These are phyloP conservation scores for Cutaneotrichosporon daszewskae DNA, from an alignment of 1,284 basidiomycete species.

Conservation along the genomic window DNA sequence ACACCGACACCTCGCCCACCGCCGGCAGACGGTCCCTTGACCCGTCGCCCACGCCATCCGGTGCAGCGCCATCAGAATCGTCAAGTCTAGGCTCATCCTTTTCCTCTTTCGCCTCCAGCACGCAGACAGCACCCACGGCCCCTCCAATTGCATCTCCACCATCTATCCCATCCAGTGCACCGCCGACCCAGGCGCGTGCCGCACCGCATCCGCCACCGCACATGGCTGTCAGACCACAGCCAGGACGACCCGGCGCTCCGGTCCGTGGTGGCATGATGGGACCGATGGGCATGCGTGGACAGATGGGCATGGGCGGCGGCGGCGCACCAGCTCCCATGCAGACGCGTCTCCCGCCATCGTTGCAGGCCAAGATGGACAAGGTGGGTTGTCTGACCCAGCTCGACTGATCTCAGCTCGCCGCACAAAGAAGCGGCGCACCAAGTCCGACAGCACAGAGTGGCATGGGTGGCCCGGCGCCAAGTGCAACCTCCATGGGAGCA, in stretches of 20 bases:
- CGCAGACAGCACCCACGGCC: too few species aligned
- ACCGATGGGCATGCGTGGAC: constrained; percentile 21
- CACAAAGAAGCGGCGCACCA: constrained; percentile 12
- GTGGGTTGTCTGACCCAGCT: constrained; percentile 24
- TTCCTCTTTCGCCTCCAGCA: too few species aligned
- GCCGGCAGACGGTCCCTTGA: too few species aligned
- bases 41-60: too few species aligned
- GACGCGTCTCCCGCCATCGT: constrained; percentile 63
- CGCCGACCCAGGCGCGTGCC: too few species aligned
- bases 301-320: constrained; percentile 36
- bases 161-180: too few species aligned
- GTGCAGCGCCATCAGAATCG: too few species aligned
- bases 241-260: background rate
- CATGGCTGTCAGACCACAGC: background rate
- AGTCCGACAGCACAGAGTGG: constrained; percentile 7
- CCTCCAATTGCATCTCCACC: too few species aligned
- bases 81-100: too few species aligned
- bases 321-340: constrained; percentile 38
- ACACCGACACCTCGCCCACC: too few species aligned
- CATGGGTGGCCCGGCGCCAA: constrained; percentile 22
- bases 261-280: background rate
- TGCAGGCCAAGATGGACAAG: constrained; percentile 87
- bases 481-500: constrained; percentile 41
- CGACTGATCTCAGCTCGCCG: constrained; percentile 12
- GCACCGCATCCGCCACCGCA: background rate